Evolutionary conservation across 208 protist genomes (phyloP).

Genomic region (Borovskyia barvae): DNA sequence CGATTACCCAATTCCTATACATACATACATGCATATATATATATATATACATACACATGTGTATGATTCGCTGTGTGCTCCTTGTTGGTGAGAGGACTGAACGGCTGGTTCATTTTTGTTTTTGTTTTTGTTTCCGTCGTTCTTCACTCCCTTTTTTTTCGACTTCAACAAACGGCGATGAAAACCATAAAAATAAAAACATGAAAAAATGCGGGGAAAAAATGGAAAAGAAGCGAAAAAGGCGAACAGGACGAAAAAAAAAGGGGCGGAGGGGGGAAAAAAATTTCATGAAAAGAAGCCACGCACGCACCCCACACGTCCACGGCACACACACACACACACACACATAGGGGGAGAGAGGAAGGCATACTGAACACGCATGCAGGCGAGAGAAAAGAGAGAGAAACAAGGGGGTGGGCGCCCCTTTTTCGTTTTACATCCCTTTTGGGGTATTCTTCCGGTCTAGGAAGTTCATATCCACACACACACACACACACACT

Average conservation of each 20-base stretch:
- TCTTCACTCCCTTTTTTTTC: slow-evolving; percentile 16
- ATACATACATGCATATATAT: slow-evolving; percentile 28
- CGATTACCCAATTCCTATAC: background rate
- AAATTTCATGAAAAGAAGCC: slow-evolving; percentile 5
- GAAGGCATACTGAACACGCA: background rate
- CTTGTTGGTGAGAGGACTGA: no score
- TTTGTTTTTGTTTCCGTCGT: no score
- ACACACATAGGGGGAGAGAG: background rate
- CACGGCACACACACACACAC: background rate
- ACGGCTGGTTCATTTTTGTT: no score
- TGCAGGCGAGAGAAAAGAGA: background rate
- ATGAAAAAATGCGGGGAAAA: slow-evolving; percentile 9
- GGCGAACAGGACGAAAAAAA: background rate
- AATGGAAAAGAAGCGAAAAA: slow-evolving; percentile 8
- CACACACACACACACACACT: background rate
- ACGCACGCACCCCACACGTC: background rate
- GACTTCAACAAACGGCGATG: slow-evolving; percentile 9
- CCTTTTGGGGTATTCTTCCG: no score
- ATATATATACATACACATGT: no score
- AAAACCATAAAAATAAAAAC: slow-evolving; percentile 4
- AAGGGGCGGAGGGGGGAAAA: background rate
- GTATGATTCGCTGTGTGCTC: no score
- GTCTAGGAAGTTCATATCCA: no score
- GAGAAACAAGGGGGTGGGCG: background rate
- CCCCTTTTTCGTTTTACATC: background rate